Conservation (phyloP, 768 basidiomycete species). For the Roridomyces roridus region DNA sequence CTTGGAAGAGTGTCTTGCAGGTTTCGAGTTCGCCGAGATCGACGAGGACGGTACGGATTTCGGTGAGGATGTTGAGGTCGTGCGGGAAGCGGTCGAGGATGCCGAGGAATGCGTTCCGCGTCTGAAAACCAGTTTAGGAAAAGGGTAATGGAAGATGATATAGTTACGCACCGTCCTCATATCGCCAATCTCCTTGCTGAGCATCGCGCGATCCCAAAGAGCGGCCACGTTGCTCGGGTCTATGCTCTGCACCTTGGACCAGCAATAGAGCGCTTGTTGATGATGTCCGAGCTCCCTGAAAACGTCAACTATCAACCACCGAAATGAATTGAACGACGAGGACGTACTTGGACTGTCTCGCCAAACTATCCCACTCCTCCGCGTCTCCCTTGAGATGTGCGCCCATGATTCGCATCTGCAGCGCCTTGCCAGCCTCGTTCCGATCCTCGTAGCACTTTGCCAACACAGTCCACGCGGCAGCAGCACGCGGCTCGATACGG, state of each 20-base stretch:
- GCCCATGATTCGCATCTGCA: slow-evolving; percentile 88
- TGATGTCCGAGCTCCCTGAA: slow-evolving; percentile 70
- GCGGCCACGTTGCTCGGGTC: slow-evolving; percentile 86
- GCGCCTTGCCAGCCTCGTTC: slow-evolving; percentile 68
- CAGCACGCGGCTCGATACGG: slow-evolving; percentile 87
- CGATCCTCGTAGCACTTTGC: slow-evolving; percentile 83
- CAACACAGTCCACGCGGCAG: slow-evolving; percentile 86
- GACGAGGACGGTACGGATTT: slow-evolving; percentile 79
- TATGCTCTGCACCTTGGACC: slow-evolving; percentile 78
- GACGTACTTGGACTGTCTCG: slow-evolving; percentile 70
- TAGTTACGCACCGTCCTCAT: slow-evolving; percentile 60
- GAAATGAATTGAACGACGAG: background rate
- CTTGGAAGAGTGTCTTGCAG: slow-evolving; percentile 75
- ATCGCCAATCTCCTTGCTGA: slow-evolving; percentile 80
- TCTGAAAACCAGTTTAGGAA: slow-evolving; percentile 61
- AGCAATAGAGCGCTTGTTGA: slow-evolving; percentile 93
- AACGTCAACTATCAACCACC: background rate
- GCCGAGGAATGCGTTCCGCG: slow-evolving; percentile 66
- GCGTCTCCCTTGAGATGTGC: slow-evolving; percentile 86
- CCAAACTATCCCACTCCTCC: slow-evolving; percentile 89
- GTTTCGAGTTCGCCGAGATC: slow-evolving; percentile 71
- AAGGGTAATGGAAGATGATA: background rate
- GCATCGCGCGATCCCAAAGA: slow-evolving; percentile 86
- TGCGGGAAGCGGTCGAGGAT: slow-evolving; percentile 82
- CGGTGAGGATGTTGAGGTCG: slow-evolving; percentile 79